Evolutionary conservation across 331 rosid genomes (phyloP).

Genomic region (Erythrophleum ivorense): DNA sequence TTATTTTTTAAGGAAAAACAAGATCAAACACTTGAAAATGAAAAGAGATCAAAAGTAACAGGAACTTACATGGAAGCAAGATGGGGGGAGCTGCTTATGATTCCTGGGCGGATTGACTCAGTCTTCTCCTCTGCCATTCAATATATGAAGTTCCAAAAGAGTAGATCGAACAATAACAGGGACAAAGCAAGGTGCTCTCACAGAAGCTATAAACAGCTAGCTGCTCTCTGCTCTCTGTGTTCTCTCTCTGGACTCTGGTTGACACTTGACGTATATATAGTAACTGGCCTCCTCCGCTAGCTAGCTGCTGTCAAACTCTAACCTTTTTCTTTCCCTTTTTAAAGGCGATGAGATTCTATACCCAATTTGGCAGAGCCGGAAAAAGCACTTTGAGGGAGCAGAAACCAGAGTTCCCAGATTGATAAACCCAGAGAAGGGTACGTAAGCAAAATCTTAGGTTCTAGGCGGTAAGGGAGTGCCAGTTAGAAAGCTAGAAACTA

Average conservation of each 20-base stretch:
- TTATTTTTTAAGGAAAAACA: background rate
- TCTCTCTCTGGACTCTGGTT: background rate
- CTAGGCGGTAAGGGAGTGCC: background rate
- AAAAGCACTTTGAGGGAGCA: background rate
- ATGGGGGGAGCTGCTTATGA: constrained; percentile 39
- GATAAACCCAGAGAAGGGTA: background rate
- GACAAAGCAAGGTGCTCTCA: background rate
- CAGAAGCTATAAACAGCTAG: background rate
- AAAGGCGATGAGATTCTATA: background rate
- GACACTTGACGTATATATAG: background rate
- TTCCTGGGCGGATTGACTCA: constrained; percentile 32
- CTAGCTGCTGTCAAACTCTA: background rate
- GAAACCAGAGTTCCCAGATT: constrained; percentile 1
- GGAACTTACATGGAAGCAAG: constrained; percentile 46
- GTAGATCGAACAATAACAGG: background rate
- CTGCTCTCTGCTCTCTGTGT: background rate
- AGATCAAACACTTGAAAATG: background rate
- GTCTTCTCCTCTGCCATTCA: constrained; percentile 34
- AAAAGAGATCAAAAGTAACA: background rate
- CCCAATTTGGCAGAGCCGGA: background rate
- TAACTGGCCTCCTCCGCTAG: background rate
- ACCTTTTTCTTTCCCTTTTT: background rate
- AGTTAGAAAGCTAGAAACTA: constrained; percentile 7
- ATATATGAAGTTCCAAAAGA: background rate
- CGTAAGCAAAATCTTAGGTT: background rate